Conservation (phyloP, 2,329 filamentous ascomycete species). For the Daldinia eschscholtzii region DNA sequence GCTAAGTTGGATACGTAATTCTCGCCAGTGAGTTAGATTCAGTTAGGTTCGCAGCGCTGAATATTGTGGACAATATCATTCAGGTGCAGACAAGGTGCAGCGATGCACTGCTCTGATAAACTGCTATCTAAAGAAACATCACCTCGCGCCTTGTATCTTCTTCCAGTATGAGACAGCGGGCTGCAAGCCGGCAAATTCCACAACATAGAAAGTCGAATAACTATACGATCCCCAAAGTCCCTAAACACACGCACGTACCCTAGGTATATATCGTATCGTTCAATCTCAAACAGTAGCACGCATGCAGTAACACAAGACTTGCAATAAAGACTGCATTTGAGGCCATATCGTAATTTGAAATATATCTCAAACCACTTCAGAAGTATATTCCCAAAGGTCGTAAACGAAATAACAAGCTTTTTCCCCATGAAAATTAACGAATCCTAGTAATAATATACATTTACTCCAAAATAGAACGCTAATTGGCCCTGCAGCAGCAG, state of each 20-base stretch:
- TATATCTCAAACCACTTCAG: neutral
- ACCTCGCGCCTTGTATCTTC: neutral
- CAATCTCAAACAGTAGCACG: conserved; percentile 8
- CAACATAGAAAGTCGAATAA: neutral
- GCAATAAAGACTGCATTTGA: conserved; percentile 7
- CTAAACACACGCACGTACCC: neutral
- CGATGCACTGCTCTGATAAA: neutral
- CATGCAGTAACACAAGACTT: conserved; percentile 5
- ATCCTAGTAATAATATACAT: conserved; percentile 1
- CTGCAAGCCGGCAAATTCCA: neutral
- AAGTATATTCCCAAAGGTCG: neutral
- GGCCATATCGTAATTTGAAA: conserved; percentile 1
- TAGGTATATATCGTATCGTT: neutral
- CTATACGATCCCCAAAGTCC: neutral
- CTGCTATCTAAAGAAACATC: neutral
- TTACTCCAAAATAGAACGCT: neutral
- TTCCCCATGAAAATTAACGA: conserved; percentile 24
- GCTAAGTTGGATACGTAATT: neutral
- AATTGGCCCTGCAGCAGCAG: neutral
- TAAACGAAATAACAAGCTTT: conserved; percentile 3
- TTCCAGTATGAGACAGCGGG: neutral
- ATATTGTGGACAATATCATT: neutral
- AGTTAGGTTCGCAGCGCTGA: neutral
- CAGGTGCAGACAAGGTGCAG: neutral
- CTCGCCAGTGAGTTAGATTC: neutral